phyloP scores from a whole-genome alignment of 2,329 filamentous ascomycete genomes.

The Fusarium liriodendri region DNA sequence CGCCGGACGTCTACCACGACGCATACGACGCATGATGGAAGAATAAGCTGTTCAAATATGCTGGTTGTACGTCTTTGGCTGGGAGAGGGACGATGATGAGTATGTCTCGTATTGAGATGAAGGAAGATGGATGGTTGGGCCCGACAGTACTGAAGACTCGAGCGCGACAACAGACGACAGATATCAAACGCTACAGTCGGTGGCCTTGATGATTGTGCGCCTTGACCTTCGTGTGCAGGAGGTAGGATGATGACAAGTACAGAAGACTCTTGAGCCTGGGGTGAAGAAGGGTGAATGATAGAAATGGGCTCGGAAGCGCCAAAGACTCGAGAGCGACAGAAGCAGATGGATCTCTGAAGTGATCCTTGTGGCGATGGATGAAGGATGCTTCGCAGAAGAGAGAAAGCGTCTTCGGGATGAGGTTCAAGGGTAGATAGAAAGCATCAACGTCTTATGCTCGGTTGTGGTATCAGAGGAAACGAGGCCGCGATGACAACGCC shows the following conservation, averaged over 20 bases:
- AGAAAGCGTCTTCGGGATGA: neutral
- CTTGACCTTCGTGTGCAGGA: neutral
- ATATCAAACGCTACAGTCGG: neutral
- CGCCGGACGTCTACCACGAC: neutral
- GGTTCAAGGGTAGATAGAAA: neutral
- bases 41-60: neutral
- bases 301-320: neutral
- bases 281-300: neutral
- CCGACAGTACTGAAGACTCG: neutral
- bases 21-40: slow-evolving; percentile 17
- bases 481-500: neutral
- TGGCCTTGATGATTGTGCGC: neutral
- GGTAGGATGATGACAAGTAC: neutral
- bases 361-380: neutral
- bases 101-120: neutral
- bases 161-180: neutral
- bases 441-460: neutral
- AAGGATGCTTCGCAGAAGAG: neutral
- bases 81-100: neutral
- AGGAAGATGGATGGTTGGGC: neutral
- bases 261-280: neutral
- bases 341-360: neutral
- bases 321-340: neutral
- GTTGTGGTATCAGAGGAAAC: neutral
- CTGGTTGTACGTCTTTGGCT: neutral